Conservation (phyloP, 2,329 filamentous ascomycete genomes). For the Fusarium duplospermum region DNA sequence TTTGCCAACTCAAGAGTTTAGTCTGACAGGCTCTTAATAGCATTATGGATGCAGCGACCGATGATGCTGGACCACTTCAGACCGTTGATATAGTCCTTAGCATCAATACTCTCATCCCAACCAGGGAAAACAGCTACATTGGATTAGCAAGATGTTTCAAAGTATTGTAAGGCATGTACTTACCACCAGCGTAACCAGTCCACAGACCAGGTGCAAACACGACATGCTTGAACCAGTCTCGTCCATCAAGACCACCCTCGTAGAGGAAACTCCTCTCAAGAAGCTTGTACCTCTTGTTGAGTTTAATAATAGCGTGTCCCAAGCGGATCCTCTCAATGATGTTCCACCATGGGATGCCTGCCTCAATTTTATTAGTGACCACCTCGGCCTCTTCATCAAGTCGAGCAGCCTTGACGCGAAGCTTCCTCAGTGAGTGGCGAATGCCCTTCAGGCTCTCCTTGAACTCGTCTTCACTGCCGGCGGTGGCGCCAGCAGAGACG, state of each 20-base stretch:
- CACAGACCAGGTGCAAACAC: constrained; percentile 92
- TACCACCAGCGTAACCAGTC: constrained; percentile 88
- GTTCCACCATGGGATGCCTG: constrained; percentile 82
- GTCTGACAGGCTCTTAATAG: constrained; percentile 53
- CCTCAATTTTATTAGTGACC: constrained; percentile 56
- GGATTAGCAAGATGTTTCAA: not conserved
- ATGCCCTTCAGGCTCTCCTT: constrained; percentile 53
- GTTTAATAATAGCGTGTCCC: constrained; percentile 69
- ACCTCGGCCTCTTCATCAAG: constrained; percentile 60
- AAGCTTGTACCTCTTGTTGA: constrained; percentile 86
- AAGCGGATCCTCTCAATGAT: constrained; percentile 75
- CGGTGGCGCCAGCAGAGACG: constrained; percentile 33
- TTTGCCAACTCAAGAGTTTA: not conserved
- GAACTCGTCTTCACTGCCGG: constrained; percentile 55
- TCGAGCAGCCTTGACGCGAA: constrained; percentile 54
- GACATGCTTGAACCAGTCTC: constrained; percentile 94
- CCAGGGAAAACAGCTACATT: constrained; percentile 69
- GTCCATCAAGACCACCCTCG: constrained; percentile 78
- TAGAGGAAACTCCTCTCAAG: constrained; percentile 86
- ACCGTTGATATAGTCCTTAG: constrained; percentile 67
- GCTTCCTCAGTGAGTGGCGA: constrained; percentile 50
- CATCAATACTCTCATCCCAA: constrained; percentile 71
- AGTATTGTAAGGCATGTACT: constrained; percentile 41
- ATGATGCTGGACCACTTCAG: constrained; percentile 71
- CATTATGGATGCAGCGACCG: constrained; percentile 60